Evolutionary conservation across 768 basidiomycete genomes (phyloP).

Genomic region (Myochromella boudieri): DNA sequence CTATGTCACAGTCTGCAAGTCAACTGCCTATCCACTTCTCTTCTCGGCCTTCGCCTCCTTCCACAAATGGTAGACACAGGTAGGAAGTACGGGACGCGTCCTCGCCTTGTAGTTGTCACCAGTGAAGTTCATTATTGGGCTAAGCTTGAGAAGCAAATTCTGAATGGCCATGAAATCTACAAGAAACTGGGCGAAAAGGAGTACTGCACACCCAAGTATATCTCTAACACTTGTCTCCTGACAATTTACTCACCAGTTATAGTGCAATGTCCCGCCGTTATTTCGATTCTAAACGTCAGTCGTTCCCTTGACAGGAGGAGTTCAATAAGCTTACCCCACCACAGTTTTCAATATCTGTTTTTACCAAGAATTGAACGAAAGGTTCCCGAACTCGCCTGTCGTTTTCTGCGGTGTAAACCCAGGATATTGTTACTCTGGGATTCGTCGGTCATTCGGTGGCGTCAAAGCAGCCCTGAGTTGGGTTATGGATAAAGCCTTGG

Average conservation of each 20-base stretch:
- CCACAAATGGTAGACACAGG: constrained; percentile 42
- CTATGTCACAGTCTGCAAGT: constrained; percentile 40
- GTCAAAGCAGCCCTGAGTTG: constrained; percentile 14
- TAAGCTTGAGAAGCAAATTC: constrained; percentile 25
- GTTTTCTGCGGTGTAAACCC: constrained; percentile 39
- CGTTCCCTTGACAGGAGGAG: not conserved
- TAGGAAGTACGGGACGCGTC: constrained; percentile 24
- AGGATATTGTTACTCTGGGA: constrained; percentile 39
- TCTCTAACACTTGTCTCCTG: not conserved
- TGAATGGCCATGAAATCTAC: constrained; percentile 12
- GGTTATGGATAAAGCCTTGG: constrained; percentile 31
- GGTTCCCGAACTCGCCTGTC: constrained; percentile 25
- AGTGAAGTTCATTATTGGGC: constrained; percentile 41
- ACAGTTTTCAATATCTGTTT: constrained; percentile 42
- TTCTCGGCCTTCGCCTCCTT: constrained; percentile 41
- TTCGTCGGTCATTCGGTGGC: constrained; percentile 26
- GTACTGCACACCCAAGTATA: constrained; percentile 18
- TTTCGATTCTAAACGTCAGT: constrained; percentile 32
- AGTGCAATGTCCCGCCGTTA: constrained; percentile 22
- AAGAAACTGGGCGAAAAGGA: constrained; percentile 29
- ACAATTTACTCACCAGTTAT: not conserved
- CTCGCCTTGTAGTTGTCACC: constrained; percentile 40
- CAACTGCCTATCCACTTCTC: constrained; percentile 41
- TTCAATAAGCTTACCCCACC: too few relatives aligned
- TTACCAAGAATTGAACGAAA: constrained; percentile 32